Conservation (phyloP, 768 basidiomycete species). For the Candolleomyces aberdarensis region DNA sequence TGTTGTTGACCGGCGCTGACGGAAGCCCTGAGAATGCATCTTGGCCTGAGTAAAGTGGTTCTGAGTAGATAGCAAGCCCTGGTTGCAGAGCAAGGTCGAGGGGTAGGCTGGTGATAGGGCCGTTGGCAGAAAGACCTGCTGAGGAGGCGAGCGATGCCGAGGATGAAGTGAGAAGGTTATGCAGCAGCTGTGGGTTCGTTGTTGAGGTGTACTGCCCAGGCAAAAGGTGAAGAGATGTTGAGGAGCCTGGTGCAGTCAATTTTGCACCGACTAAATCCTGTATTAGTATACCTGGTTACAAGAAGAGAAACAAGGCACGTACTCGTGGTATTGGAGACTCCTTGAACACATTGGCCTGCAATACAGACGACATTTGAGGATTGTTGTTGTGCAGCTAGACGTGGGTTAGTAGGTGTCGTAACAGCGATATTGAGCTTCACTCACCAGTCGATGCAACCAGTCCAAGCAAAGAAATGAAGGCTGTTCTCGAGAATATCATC, state of each 20-base stretch:
- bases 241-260: constrained; percentile 51
- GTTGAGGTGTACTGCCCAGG: constrained; percentile 74
- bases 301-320: constrained; percentile 35
- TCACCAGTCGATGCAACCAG: constrained; percentile 1
- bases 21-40: constrained; percentile 59
- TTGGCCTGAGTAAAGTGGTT: constrained; percentile 63
- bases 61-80: constrained; percentile 63
- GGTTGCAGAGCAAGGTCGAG: constrained; percentile 64
- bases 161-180: constrained; percentile 60
- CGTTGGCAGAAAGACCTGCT: constrained; percentile 59
- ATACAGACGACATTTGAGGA: constrained; percentile 69
- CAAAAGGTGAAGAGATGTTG: constrained; percentile 61
- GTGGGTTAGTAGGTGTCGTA: constrained; percentile 17
- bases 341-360: constrained; percentile 85
- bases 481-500: constrained; percentile 1
- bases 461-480: not conserved
- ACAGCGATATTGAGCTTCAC: not conserved
- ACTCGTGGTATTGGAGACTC: constrained; percentile 74
- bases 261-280: constrained; percentile 60
- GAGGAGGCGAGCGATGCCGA: constrained; percentile 57
- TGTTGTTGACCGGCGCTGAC: constrained; percentile 41
- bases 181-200: constrained; percentile 71
- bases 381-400: constrained; percentile 56
- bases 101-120: constrained; percentile 49
- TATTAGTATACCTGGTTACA: constrained; percentile 1